Conservation (phyloP, 2,329 filamentous ascomycete genomes). For the Chaetoscypha palmicola region DNA sequence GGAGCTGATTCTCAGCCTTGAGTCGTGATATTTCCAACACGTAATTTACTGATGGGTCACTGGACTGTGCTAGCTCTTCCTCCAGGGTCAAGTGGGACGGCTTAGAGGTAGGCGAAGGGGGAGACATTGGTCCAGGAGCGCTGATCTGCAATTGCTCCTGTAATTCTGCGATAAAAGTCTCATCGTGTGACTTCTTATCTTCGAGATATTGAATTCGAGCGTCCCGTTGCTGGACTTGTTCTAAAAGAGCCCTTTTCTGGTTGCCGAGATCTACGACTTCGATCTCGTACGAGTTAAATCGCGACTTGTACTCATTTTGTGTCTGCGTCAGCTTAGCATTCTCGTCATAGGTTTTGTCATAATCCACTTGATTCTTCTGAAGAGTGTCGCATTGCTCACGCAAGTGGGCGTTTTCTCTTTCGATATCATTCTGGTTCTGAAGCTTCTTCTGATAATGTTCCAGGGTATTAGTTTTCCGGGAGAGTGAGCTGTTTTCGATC, state of each 20-base stretch:
- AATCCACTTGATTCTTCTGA: conserved; percentile 39
- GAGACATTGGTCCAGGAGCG: conserved; percentile 10
- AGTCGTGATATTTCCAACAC: conserved; percentile 49
- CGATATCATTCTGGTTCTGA: conserved; percentile 47
- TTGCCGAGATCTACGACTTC: conserved; percentile 31
- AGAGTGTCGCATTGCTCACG: conserved; percentile 49
- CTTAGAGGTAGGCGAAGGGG: conserved; percentile 15
- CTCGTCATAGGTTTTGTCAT: conserved; percentile 25
- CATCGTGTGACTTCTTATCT: conserved; percentile 38
- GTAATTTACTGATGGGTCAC: conserved; percentile 36
- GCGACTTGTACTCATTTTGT: conserved; percentile 34
- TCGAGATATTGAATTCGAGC: conserved; percentile 28
- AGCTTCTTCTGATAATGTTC: conserved; percentile 58
- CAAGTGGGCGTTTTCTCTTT: conserved; percentile 48
- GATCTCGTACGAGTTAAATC: conserved; percentile 30
- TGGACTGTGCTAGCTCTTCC: conserved; percentile 46
- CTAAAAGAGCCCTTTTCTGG: conserved; percentile 41
- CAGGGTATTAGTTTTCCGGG: conserved; percentile 56
- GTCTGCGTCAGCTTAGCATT: conserved; percentile 31
- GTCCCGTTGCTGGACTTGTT: conserved; percentile 33
- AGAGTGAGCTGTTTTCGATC: conserved; percentile 50
- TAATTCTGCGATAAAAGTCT: conserved; percentile 43
- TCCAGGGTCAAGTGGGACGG: conserved; percentile 42
- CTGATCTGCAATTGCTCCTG: conserved; percentile 43
- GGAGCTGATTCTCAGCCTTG: conserved; percentile 53